These are phyloP conservation scores for Lodderomyces elongisporus DNA, from an alignment of 1,139 yeast species.

Conservation along the genomic window DNA sequence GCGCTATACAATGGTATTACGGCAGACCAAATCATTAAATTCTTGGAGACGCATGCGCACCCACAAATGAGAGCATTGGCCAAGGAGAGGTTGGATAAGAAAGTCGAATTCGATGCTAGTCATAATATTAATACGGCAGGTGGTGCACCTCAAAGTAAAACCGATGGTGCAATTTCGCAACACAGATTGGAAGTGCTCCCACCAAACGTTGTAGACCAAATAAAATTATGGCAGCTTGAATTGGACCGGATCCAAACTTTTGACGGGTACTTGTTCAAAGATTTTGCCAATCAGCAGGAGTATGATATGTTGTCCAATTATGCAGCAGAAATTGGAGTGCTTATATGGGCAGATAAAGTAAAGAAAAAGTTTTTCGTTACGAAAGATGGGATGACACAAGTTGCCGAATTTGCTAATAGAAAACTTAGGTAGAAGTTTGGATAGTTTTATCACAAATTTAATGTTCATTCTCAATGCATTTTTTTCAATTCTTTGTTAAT, in stretches of 20 bases:
- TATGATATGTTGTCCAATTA: constrained; percentile 68
- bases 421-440: constrained; percentile 22
- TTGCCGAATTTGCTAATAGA: constrained; percentile 80
- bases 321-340: constrained; percentile 86
- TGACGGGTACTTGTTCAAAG: constrained; percentile 85
- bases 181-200: constrained; percentile 67
- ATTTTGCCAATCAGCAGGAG: constrained; percentile 74
- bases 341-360: constrained; percentile 75
- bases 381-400: constrained; percentile 81
- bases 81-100: constrained; percentile 61
- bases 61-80: constrained; percentile 80
- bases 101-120: constrained; percentile 59
- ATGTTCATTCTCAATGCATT: too few species aligned
- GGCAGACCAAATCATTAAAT: constrained; percentile 88
- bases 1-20: constrained; percentile 89
- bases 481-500: too few species aligned
- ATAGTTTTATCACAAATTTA: neutral
- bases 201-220: constrained; percentile 94
- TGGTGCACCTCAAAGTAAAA: constrained; percentile 30
- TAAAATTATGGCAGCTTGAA: constrained; percentile 92
- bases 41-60: constrained; percentile 89
- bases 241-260: constrained; percentile 86
- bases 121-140: constrained; percentile 51
- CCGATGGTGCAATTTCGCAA: constrained; percentile 20
- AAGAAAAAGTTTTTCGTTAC: constrained; percentile 75